Percentiles rank a stretch among this genome's conserved stretches.
phyloP scores from a whole-genome alignment of 306 rosid species.

The Vachellia pachyceras region DNA sequence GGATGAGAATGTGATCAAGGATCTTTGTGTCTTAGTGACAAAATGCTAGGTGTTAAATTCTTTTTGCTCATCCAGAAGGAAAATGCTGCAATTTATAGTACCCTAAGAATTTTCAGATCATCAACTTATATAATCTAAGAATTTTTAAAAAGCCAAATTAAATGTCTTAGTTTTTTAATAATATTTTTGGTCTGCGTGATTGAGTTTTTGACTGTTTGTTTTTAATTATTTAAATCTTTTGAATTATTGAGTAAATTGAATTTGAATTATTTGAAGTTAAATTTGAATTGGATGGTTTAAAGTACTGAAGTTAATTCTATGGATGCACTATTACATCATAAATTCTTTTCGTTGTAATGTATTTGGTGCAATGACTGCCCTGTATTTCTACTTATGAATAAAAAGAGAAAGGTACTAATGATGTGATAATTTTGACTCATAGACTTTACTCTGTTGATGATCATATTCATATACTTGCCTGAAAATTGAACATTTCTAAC shows the following conservation, averaged over 20 bases:
- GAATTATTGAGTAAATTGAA: not conserved
- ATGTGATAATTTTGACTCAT: not conserved
- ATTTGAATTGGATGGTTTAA: not conserved
- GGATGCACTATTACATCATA: not conserved
- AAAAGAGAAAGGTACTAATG: not conserved
- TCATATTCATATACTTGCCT: not conserved
- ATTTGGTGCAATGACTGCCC: not conserved
- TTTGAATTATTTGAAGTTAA: not conserved
- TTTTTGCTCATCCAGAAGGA: not conserved
- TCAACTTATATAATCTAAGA: not conserved
- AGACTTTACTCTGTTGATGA: not conserved
- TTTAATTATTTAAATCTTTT: not conserved
- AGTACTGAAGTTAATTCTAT: not conserved
- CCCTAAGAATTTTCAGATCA: not conserved
- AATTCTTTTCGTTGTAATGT: not conserved
- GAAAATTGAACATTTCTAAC: not conserved
- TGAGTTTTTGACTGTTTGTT: not conserved
- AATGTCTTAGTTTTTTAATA: not conserved
- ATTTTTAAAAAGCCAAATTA: not conserved
- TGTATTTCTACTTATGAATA: not conserved
- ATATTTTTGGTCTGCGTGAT: not conserved
- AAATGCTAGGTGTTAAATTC: not conserved
- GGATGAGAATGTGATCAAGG: not conserved
- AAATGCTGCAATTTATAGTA: conserved; percentile 1
- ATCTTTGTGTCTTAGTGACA: not conserved